These are phyloP conservation scores for Aeschynomene evenia DNA, from an alignment of 306 rosid species.

Conservation along the genomic window DNA sequence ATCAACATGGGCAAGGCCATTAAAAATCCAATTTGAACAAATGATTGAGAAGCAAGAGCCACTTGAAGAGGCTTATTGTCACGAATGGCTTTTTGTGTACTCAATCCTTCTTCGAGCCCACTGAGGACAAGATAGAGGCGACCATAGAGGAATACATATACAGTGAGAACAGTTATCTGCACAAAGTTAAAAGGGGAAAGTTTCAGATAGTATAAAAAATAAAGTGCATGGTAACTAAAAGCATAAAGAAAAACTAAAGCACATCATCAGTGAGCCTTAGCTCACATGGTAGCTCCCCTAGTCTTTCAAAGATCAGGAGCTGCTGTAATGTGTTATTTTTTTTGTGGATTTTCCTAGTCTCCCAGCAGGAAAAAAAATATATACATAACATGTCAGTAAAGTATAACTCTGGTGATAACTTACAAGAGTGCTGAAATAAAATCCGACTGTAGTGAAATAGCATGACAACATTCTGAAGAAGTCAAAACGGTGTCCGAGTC, in stretches of 20 bases:
- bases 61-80: conserved; percentile 56
- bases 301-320: not conserved
- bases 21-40: conserved; percentile 50
- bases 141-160: conserved; percentile 50
- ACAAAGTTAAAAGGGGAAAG: conserved; percentile 2
- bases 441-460: conserved; percentile 55
- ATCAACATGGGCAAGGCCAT: conserved; percentile 55
- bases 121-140: conserved; percentile 56
- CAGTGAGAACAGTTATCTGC: conserved; percentile 54
- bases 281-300: not conserved
- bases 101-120: conserved; percentile 52
- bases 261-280: not conserved
- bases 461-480: conserved; percentile 57
- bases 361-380: not conserved
- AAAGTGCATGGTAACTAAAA: not conserved
- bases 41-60: conserved; percentile 54
- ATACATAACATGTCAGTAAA: conserved; percentile 1
- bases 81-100: conserved; percentile 39
- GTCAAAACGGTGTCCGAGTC: conserved; percentile 57
- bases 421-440: conserved; percentile 53
- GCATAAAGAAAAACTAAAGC: not conserved
- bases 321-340: not conserved
- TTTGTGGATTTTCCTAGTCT: not conserved
- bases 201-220: conserved; percentile 29
- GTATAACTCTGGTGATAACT: conserved; percentile 18